A percentile compares a stretch with the other conserved stretches of the same genome.
Conservation (phyloP, 352 stramenopile genomes). For the Blastocystis sp. region DNA sequence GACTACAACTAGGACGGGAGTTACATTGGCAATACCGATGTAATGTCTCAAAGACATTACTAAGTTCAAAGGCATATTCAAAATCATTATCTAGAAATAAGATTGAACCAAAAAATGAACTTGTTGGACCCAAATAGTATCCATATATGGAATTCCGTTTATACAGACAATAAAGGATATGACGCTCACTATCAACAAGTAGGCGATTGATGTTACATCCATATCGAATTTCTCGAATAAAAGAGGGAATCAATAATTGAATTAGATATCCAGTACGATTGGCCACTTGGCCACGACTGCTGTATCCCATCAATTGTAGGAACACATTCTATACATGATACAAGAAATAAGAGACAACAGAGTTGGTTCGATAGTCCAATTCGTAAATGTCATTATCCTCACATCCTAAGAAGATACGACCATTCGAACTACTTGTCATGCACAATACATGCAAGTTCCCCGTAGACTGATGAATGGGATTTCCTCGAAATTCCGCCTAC, state of each 20-base stretch:
- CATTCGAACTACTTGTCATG: slow-evolving; percentile 24
- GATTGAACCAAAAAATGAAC: neutral
- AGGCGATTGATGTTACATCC: slow-evolving; percentile 43
- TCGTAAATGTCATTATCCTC: slow-evolving; percentile 55
- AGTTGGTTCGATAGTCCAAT: neutral
- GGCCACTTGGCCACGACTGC: slow-evolving; percentile 22
- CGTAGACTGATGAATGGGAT: slow-evolving; percentile 5
- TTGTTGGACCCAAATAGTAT: slow-evolving; percentile 26
- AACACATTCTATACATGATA: slow-evolving; percentile 20
- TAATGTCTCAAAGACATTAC: neutral
- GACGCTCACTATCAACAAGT: slow-evolving; percentile 21
- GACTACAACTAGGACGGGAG: neutral
- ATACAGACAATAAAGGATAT: slow-evolving; percentile 47
- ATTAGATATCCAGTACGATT: slow-evolving; percentile 49
- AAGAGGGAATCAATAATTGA: slow-evolving; percentile 8
- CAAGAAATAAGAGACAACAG: neutral
- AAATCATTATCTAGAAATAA: neutral
- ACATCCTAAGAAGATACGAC: slow-evolving; percentile 50
- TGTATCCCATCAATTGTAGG: slow-evolving; percentile 37
- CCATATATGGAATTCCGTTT: slow-evolving; percentile 31
- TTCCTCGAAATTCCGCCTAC: neutral
- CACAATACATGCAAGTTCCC: slow-evolving; percentile 38
- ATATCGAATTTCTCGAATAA: slow-evolving; percentile 34
- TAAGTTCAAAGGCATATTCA: neutral
- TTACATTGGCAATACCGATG: neutral